Evolutionary conservation across 768 basidiomycete genomes (phyloP).

Genomic region (Tricholoma sp.): DNA sequence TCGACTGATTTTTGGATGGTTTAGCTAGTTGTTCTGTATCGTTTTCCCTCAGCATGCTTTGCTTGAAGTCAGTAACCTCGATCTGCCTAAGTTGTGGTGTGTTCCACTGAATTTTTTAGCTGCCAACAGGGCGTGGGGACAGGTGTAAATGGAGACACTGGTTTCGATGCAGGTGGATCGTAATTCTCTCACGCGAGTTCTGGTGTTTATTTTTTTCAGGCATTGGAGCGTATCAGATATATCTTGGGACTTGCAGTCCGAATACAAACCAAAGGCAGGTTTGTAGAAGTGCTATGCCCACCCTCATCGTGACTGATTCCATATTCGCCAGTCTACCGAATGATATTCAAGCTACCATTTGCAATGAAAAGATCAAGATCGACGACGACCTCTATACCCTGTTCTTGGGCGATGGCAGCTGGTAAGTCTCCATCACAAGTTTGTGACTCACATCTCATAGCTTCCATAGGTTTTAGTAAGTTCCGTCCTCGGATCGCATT

Average conservation of each 20-base stretch:
- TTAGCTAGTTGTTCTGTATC: neutral
- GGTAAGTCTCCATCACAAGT: too few species aligned
- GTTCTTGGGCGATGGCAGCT: too few species aligned
- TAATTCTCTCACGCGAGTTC: neutral
- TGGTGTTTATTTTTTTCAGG: neutral
- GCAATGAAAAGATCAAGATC: too few species aligned
- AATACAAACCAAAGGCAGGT: neutral
- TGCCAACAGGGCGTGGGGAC: neutral
- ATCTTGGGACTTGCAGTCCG: neutral
- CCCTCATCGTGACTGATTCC: neutral
- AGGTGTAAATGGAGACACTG: neutral
- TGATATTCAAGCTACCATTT: neutral
- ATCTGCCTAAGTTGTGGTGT: neutral
- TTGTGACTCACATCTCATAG: too few species aligned
- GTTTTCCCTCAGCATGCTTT: constrained; percentile 1
- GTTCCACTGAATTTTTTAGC: neutral
- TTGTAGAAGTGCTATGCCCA: neutral
- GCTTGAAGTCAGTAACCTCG: neutral
- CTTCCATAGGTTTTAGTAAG: too few species aligned
- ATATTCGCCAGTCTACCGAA: neutral
- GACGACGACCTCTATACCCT: too few species aligned
- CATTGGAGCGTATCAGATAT: neutral
- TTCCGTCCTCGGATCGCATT: too few species aligned
- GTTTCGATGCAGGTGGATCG: neutral
- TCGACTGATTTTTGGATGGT: neutral